phyloP scores from a whole-genome alignment of 805 yeast species.

The Isabelozyma gotoi region DNA sequence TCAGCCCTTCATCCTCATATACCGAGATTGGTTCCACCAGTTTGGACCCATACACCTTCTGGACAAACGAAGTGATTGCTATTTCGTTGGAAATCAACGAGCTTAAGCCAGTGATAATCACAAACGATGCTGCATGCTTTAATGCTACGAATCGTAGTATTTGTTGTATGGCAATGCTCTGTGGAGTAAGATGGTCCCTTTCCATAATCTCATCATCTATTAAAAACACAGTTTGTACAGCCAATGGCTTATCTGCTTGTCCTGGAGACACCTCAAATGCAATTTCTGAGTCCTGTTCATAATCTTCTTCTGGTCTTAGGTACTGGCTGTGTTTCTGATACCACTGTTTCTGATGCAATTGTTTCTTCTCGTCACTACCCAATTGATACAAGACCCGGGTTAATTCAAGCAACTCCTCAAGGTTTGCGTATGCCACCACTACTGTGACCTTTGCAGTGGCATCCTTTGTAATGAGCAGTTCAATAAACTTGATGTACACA shows the following conservation, averaged over 20 bases:
- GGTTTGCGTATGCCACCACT: conserved; percentile 6
- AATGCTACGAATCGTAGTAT: conserved; percentile 30
- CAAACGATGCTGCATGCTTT: conserved; percentile 28
- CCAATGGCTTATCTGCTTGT: conserved; percentile 22
- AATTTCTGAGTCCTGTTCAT: not conserved
- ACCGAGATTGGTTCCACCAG: conserved; percentile 14
- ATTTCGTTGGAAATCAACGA: not conserved
- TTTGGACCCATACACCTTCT: too few relatives aligned
- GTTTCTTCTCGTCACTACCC: not conserved
- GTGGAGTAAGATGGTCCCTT: conserved; percentile 16
- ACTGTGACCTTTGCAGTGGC: conserved; percentile 5
- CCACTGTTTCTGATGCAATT: conserved; percentile 6
- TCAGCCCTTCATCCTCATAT: conserved; percentile 7
- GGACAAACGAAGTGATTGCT: not conserved
- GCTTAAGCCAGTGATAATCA: conserved; percentile 7
- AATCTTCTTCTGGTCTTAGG: conserved; percentile 2
- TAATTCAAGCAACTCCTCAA: conserved; percentile 11
- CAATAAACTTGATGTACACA: conserved; percentile 10
- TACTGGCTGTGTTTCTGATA: conserved; percentile 3
- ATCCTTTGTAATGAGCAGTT: conserved; percentile 2
- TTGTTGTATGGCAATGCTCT: conserved; percentile 31
- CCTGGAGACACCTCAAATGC: conserved; percentile 14
- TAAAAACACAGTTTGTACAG: conserved; percentile 15
- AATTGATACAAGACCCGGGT: conserved; percentile 7
- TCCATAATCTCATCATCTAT: conserved; percentile 13